phyloP scores from a whole-genome alignment of 352 stramenopile genomes.

The Pythium rishiriense region DNA sequence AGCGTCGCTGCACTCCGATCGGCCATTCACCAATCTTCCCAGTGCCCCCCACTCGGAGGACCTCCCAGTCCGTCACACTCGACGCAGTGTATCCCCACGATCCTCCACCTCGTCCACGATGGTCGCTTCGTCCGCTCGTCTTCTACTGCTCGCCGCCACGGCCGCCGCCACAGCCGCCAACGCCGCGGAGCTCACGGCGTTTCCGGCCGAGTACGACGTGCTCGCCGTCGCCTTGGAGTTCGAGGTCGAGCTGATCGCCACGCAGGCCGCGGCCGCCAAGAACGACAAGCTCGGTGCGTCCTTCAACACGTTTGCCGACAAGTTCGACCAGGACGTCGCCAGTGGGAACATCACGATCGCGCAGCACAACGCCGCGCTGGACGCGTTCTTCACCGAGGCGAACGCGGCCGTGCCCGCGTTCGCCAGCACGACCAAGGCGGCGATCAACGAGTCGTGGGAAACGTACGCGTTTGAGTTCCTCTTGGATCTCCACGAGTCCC shows the following conservation, averaged over 20 bases:
- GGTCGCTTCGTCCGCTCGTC: neutral
- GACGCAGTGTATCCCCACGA: too few species aligned
- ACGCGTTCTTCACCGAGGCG: slow-evolving; percentile 2
- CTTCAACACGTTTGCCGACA: neutral
- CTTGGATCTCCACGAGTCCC: neutral
- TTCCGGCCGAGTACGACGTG: neutral
- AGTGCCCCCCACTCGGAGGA: neutral
- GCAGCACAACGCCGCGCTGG: neutral
- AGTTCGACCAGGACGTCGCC: neutral
- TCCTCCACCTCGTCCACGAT: neutral
- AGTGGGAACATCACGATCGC: neutral
- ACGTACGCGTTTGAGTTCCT: neutral
- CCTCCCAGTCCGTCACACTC: too few species aligned
- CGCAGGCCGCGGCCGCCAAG: neutral
- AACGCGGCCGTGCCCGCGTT: neutral
- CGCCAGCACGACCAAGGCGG: neutral
- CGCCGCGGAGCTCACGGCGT: neutral
- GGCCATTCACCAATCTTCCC: neutral
- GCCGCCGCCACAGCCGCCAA: neutral
- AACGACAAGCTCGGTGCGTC: neutral
- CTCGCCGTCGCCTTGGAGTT: neutral
- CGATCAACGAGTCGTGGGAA: neutral
- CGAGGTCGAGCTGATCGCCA: neutral
- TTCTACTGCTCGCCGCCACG: neutral
- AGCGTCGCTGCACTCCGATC: neutral